Conservation (phyloP, 345 rosid genomes). For the Draba incana region DNA sequence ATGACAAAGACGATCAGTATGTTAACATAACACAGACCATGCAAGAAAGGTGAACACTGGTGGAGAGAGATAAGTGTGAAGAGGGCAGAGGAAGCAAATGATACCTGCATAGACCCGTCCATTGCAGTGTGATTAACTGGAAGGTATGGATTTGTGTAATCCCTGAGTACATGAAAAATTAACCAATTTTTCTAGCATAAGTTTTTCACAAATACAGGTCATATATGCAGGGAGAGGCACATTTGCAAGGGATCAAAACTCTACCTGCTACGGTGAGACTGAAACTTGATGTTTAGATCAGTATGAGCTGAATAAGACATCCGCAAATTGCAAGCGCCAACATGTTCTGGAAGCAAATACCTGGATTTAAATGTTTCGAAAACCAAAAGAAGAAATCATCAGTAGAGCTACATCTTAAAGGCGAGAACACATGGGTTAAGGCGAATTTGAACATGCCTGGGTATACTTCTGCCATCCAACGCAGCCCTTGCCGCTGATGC, state of each 20-base stretch:
- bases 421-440: not conserved
- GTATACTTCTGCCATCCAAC: conserved; percentile 97
- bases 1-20: conserved; percentile 29
- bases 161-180: conserved; percentile 53
- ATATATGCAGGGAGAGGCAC: conserved; percentile 10
- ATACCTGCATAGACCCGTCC: conserved; percentile 81
- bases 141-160: conserved; percentile 94
- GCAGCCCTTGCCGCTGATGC: conserved; percentile 82
- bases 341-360: conserved; percentile 89
- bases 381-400: conserved; percentile 15
- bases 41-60: conserved; percentile 4
- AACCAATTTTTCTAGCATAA: conserved; percentile 13
- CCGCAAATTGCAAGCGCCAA: conserved; percentile 70
- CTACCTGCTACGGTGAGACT: conserved; percentile 98
- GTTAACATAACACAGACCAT: not conserved
- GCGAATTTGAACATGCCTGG: conserved; percentile 51
- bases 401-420: conserved; percentile 13
- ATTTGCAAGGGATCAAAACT: conserved; percentile 8
- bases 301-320: conserved; percentile 97
- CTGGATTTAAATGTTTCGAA: conserved; percentile 42
- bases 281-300: conserved; percentile 97
- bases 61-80: conserved; percentile 7
- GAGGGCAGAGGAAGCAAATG: not conserved
- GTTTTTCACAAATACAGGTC: not conserved
- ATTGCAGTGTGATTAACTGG: conserved; percentile 97